Percentiles rank a stretch among this genome's conserved stretches.
Evolutionary conservation across 148 eudicot genomes (phyloP).

Genomic region (Vaccinium myrtillus): DNA sequence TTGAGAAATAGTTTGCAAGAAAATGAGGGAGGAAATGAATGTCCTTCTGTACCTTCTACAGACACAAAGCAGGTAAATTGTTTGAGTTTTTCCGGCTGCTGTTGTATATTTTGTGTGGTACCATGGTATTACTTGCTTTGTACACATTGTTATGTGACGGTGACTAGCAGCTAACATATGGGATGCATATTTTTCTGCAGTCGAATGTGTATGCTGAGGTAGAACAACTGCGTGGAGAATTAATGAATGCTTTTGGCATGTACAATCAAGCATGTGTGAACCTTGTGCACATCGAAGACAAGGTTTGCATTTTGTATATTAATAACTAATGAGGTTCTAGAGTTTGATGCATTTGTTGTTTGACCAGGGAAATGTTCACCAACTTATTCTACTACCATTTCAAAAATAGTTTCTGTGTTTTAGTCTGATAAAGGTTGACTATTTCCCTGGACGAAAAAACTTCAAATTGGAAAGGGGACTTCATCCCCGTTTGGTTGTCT

Average conservation of each 20-base stretch:
- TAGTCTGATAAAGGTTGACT: not conserved
- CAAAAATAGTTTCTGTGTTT: not conserved
- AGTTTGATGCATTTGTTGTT: not conserved
- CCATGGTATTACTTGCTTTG: not conserved
- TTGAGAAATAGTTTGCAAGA: too few relatives aligned
- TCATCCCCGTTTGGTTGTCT: too few relatives aligned
- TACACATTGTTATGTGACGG: not conserved
- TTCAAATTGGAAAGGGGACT: not conserved
- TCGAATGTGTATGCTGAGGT: slow-evolving; percentile 54
- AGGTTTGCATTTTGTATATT: slow-evolving; percentile 36
- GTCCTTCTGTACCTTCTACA: slow-evolving; percentile 30
- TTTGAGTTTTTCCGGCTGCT: not conserved
- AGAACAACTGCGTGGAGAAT: slow-evolving; percentile 54
- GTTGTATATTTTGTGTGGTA: not conserved
- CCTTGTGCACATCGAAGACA: slow-evolving; percentile 62
- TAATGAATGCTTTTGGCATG: slow-evolving; percentile 51
- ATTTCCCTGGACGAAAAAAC: not conserved
- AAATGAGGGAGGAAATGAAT: too few relatives aligned
- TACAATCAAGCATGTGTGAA: slow-evolving; percentile 71
- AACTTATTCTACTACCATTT: not conserved
- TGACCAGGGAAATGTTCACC: not conserved
- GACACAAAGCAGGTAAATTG: slow-evolving; percentile 38
- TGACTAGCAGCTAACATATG: not conserved
- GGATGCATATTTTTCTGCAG: slow-evolving; percentile 33
- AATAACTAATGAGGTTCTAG: not conserved